Conservation (phyloP, 495 filamentous ascomycete species). For the Evansstolkia leycettana region DNA sequence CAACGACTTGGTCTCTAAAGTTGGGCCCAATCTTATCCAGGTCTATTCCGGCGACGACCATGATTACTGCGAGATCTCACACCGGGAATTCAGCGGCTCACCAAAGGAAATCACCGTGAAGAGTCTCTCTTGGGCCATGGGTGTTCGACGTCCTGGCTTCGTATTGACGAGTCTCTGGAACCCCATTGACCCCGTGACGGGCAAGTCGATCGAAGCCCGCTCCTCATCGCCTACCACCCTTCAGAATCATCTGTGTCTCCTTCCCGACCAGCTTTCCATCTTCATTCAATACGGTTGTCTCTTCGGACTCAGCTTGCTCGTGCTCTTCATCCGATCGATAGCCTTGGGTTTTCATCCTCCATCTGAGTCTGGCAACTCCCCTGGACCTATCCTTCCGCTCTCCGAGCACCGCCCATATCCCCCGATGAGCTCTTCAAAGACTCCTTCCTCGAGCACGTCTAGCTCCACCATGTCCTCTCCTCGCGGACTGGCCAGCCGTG, state of each 20-base stretch:
- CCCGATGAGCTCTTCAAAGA: constrained; percentile 9
- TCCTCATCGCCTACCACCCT: constrained; percentile 40
- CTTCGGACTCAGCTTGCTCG: constrained; percentile 42
- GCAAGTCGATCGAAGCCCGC: constrained; percentile 36
- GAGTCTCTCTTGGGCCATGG: constrained; percentile 89
- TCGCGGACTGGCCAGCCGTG: constrained; percentile 23
- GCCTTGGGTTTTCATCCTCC: constrained; percentile 25
- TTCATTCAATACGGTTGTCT: constrained; percentile 65
- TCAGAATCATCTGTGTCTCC: constrained; percentile 80
- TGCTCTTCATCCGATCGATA: constrained; percentile 50
- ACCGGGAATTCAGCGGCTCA: constrained; percentile 52
- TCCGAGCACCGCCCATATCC: constrained; percentile 14
- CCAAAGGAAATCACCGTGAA: constrained; percentile 92
- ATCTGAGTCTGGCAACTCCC: constrained; percentile 1
- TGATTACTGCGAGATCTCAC: constrained; percentile 87
- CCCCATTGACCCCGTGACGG: constrained; percentile 53
- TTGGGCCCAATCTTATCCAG: constrained; percentile 58
- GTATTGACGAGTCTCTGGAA: constrained; percentile 85
- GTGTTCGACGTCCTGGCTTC: constrained; percentile 82
- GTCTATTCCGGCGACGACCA: constrained; percentile 96
- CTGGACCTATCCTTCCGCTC: constrained; percentile 24
- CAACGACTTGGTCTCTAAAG: constrained; percentile 52
- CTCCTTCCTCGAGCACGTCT: constrained; percentile 24
- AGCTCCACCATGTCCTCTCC: constrained; percentile 22
- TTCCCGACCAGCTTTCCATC: constrained; percentile 76